Conservation (phyloP, 495 filamentous ascomycete species). For the Neurospora sp. region DNA sequence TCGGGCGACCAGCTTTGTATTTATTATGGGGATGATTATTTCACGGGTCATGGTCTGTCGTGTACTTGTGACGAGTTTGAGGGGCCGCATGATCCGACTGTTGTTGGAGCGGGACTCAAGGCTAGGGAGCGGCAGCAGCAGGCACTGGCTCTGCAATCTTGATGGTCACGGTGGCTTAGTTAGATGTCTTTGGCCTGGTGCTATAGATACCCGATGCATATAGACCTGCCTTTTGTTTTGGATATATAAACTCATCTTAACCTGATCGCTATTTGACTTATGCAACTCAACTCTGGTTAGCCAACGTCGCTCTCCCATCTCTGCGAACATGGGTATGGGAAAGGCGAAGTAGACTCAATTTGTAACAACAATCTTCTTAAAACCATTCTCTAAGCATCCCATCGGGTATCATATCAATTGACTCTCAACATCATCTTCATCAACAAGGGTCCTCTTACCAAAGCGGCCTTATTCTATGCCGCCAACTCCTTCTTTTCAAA, state of each 20-base stretch:
- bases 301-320: not conserved
- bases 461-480: not conserved
- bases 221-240: not conserved
- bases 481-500: not conserved
- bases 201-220: not conserved
- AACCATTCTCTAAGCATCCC: not conserved
- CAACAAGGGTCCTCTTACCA: not conserved
- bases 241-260: not conserved
- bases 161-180: not conserved
- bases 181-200: not conserved
- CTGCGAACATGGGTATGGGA: not conserved
- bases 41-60: conserved; percentile 1
- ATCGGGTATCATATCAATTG: not conserved
- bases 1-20: conserved; percentile 11
- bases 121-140: not conserved
- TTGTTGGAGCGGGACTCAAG: not conserved
- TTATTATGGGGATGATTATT: conserved; percentile 13
- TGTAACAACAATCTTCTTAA: not conserved
- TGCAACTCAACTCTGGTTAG: not conserved
- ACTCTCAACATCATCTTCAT: not conserved
- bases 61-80: not conserved
- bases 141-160: not conserved
- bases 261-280: not conserved
- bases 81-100: not conserved
- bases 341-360: not conserved